Evolutionary conservation across 495 filamentous ascomycete species (phyloP), one percentile per base, ranked within the genome.

Genomic region (Tetracladium marchalianum): DNA sequence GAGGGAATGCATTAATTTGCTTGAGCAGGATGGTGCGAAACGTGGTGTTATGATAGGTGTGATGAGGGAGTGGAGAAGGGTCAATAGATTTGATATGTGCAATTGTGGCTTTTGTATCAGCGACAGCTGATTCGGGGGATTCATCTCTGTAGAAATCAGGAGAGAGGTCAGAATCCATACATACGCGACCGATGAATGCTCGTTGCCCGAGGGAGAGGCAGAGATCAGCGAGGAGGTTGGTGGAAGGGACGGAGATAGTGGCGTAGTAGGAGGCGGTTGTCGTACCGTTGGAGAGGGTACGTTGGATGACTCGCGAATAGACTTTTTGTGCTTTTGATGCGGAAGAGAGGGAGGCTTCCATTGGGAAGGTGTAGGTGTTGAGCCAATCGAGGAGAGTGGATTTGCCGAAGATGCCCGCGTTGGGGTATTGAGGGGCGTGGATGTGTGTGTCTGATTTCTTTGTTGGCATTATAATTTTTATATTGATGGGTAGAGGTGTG

Each of bases 361-460:
- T 73, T 0, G 90, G 90, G 64, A 94, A 98, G n/a, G 90, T 98
- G 67, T 98, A 98, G 4, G 71, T 86, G 51, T 88, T 70, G 5
- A 98, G 75, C 90, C 90, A 98, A 64, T 86, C 78, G 17, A 98
- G 76, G 36, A 98, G 78, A 13, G 88, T 94, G 2, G 82, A 79
- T 40, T 82, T 84, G 60, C 90, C 90, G 58, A 96, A 96, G 54
- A 97, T 79, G 41, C 90, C 90, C 6, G 77, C 70, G 55, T 97
- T 97, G 46, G 90, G 89, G 58, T 93, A 92, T 69, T 97, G 90
- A 0, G 87, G 76, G 38, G 90, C 90, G 63, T 97, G 90, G 51
- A 94, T 84, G 63, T 97, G 90, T 11, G 90, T 94, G 63, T 97
- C 90, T 87, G 9, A 31, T 33, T 11, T n/a, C n/a, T n/a, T 34